Conservation (phyloP, 139 green algal species). For the Microglena sp. region DNA sequence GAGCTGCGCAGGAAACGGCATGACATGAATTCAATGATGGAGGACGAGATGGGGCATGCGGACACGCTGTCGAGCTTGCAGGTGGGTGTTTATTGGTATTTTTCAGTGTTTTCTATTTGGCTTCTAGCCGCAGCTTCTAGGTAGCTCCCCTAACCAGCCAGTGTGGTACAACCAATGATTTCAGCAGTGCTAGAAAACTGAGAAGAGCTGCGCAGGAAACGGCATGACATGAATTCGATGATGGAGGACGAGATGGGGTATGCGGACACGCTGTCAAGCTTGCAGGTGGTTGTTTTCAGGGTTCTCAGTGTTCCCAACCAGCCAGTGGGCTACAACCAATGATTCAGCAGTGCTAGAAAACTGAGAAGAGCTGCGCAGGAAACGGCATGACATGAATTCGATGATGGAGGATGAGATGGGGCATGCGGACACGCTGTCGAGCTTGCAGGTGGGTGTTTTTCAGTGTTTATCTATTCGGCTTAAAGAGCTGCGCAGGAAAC, state of each 20-base stretch:
- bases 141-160: too few relatives aligned
- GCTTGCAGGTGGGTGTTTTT: slow-evolving; percentile 2
- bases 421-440: not conserved
- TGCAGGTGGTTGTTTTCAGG: not conserved
- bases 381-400: slow-evolving; percentile 58
- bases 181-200: too few relatives aligned
- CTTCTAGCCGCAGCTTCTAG: too few relatives aligned
- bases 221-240: slow-evolving; percentile 60
- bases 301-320: too few relatives aligned
- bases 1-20: slow-evolving; percentile 51
- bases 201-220: slow-evolving; percentile 45
- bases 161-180: too few relatives aligned
- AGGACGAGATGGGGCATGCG: slow-evolving; percentile 44
- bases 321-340: too few relatives aligned
- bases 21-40: slow-evolving; percentile 59
- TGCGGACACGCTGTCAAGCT: not conserved
- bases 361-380: slow-evolving; percentile 40
- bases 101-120: too few relatives aligned
- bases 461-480: too few relatives aligned
- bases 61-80: not conserved
- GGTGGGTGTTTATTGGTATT: not conserved
- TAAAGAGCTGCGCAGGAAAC: slow-evolving; percentile 44
- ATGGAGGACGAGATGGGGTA: slow-evolving; percentile 48
- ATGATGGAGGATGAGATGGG: slow-evolving; percentile 58
- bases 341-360: too few relatives aligned